These are phyloP conservation scores for Lactifluus piperatus DNA, from an alignment of 768 basidiomycete species.

Conservation along the genomic window DNA sequence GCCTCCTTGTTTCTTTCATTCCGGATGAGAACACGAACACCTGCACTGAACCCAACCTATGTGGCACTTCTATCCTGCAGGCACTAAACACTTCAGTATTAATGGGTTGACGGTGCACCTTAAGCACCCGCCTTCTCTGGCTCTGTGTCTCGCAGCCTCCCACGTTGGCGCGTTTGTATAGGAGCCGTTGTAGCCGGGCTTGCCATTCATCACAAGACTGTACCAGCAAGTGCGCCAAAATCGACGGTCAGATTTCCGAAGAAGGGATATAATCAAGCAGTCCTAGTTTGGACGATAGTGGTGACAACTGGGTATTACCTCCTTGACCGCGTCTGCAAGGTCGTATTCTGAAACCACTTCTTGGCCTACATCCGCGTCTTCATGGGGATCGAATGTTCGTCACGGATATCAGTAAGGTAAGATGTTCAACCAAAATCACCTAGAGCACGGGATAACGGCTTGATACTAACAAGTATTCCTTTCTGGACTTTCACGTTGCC, in stretches of 20 bases:
- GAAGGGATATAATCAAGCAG: not conserved
- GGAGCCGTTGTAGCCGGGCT: not conserved
- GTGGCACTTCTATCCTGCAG: not conserved
- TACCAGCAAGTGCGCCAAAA: not conserved
- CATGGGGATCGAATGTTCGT: not conserved
- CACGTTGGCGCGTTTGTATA: not conserved
- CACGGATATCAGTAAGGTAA: not conserved
- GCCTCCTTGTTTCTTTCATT: not conserved
- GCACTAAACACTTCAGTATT: not conserved
- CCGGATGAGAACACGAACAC: not conserved
- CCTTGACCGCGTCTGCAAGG: not conserved
- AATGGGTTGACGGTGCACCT: not conserved
- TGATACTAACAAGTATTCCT: not conserved
- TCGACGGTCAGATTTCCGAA: not conserved
- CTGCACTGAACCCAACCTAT: constrained; percentile 2
- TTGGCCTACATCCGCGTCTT: not conserved
- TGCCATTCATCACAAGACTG: not conserved
- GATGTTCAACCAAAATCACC: not conserved
- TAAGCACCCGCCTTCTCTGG: not conserved
- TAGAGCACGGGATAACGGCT: not conserved
- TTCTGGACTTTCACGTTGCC: not conserved
- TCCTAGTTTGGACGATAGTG: not conserved
- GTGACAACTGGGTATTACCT: not conserved
- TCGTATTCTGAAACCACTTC: not conserved
- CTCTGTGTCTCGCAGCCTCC: not conserved